Conservation (phyloP, 208 protist genomes). For the Leishmania braziliensis region DNA sequence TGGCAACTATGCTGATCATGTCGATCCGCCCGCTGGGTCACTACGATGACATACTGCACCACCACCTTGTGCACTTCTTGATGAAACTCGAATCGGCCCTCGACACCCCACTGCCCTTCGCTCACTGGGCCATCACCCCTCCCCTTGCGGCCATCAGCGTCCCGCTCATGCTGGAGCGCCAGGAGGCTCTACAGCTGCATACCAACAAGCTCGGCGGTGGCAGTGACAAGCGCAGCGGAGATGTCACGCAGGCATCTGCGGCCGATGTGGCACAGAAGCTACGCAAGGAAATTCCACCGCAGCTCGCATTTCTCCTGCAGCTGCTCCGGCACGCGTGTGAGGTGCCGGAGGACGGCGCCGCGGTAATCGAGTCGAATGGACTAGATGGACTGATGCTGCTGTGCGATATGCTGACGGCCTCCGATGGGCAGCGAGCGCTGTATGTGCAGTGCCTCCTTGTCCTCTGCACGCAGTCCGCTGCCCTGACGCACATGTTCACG, state of each 20-base stretch:
- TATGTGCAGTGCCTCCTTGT: conserved; percentile 45
- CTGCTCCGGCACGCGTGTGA: conserved; percentile 65
- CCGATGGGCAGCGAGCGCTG: conserved; percentile 44
- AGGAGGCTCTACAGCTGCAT: conserved; percentile 46
- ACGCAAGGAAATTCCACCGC: conserved; percentile 49
- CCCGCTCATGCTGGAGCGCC: conserved; percentile 81
- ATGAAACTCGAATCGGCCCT: conserved; percentile 51
- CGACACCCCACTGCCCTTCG: conserved; percentile 61
- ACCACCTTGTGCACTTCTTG: conserved; percentile 78
- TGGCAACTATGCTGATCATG: conserved; percentile 69
- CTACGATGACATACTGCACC: conserved; percentile 67
- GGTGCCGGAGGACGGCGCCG: conserved; percentile 67
- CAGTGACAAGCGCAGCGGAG: neutral
- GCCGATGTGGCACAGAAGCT: conserved; percentile 56
- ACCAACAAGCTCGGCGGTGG: conserved; percentile 19
- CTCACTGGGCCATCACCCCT: conserved; percentile 56
- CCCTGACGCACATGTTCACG: conserved; percentile 52
- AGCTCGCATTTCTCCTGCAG: conserved; percentile 67
- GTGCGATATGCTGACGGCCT: conserved; percentile 62
- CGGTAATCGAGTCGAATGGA: conserved; percentile 58
- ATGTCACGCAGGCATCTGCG: conserved; percentile 48
- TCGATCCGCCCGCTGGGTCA: conserved; percentile 50
- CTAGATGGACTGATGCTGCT: conserved; percentile 68
- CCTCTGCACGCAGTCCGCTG: conserved; percentile 53
- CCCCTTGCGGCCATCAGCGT: conserved; percentile 68